Evolutionary conservation across 768 basidiomycete genomes (phyloP), one percentile per base, ranked within the genome.

Genomic region (Phylloporus sp.): DNA sequence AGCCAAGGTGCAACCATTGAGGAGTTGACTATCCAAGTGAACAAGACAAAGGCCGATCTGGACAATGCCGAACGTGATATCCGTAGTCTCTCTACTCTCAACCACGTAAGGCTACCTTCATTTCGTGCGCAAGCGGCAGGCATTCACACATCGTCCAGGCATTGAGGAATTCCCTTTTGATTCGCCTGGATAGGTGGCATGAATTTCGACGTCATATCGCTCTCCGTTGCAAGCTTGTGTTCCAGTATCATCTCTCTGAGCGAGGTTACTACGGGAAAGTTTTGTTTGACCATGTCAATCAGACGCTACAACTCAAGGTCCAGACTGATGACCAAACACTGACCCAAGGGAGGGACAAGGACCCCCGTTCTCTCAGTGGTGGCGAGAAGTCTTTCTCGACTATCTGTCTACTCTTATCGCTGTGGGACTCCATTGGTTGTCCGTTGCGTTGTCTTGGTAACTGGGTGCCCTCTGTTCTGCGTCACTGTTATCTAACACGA

Each of bases 381-480:
- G 94, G 95, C 31, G 95, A 98, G 66, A 95, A 96, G 66, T 94
- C 90, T 7, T 99, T 96, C 69, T 89, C 93, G 6, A 98, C 95
- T 1, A 91, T 97, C 52, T 94, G 92, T 56, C 67, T 99, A 42
- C 71, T 99, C 38, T 71, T 98, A n/a, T 84, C 96, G 5, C 73
- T 99, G 36, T 99, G 96, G 96, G 90, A 96, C 58, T 84, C 90
- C 14, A 92, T 94, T 46, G 86, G 89, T 1, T 94, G 94, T 62
- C 96, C 96, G 1, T 73, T 99, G 37, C 76, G 96, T 48, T 97
- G 95, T 60, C 80, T 98, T 20, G 87, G 87, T 88, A 58, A 33
- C 76, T 66, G 27, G 35, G 6, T 10, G 48, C 4, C 20, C 15
- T 27, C 26, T 22, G 17, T 39, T 31, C 4, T 15, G 4, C 10